Percentiles rank a stretch among this genome's conserved stretches.
phyloP scores from a whole-genome alignment of 805 yeast species.

The Clavispora carvajalis region DNA sequence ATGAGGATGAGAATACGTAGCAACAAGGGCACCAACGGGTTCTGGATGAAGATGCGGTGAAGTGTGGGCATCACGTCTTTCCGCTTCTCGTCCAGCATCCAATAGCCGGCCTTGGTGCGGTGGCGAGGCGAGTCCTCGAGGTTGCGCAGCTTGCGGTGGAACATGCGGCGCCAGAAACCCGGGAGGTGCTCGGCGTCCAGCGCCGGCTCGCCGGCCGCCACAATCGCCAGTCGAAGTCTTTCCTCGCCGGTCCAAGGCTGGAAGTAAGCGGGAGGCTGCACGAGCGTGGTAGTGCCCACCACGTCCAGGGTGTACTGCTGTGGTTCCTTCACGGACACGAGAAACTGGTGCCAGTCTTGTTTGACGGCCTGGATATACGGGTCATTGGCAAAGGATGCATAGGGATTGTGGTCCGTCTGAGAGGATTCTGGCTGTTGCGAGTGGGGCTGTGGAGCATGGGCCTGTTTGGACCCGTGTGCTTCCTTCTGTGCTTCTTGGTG shows the following conservation, averaged over 20 bases:
- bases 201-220: constrained; percentile 29
- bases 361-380: constrained; percentile 34
- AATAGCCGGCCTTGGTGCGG: constrained; percentile 56
- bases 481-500: constrained; percentile 23
- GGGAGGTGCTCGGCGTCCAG: constrained; percentile 17
- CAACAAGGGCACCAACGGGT: constrained; percentile 76
- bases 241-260: constrained; percentile 70
- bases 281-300: constrained; percentile 21
- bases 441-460: constrained; percentile 19
- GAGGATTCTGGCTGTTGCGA: constrained; percentile 6
- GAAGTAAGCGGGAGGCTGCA: constrained; percentile 37
- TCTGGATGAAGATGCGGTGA: constrained; percentile 55
- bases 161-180: constrained; percentile 11
- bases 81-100: constrained; percentile 62
- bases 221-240: constrained; percentile 50
- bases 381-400: constrained; percentile 32
- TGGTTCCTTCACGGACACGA: constrained; percentile 43
- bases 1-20: constrained; percentile 49
- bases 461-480: background rate
- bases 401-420: constrained; percentile 26
- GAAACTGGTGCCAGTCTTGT: constrained; percentile 48
- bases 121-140: constrained; percentile 25
- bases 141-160: constrained; percentile 4
- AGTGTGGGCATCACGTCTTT: constrained; percentile 62
- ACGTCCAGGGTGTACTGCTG: constrained; percentile 30